phyloP scores from a whole-genome alignment of 2,329 filamentous ascomycete species.

The Neonectria faginata region DNA sequence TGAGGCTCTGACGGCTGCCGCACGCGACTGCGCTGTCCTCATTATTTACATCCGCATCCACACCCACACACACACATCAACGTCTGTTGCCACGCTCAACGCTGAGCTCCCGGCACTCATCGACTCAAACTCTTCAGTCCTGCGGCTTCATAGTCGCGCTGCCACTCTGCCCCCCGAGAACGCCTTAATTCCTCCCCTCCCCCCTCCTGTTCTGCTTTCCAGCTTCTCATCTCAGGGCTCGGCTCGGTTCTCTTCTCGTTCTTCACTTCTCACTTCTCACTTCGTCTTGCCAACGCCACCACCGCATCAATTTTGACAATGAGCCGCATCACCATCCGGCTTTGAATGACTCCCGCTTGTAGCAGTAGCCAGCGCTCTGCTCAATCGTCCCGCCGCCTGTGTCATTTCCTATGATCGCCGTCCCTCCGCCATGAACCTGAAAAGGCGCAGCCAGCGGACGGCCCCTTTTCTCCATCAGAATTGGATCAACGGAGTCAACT shows the following conservation, averaged over 20 bases:
- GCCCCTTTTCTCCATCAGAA: slow-evolving; percentile 67
- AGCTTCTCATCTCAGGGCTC: slow-evolving; percentile 2
- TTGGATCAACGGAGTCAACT: slow-evolving; percentile 62
- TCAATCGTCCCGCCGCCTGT: slow-evolving; percentile 26
- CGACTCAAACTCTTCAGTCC: neutral
- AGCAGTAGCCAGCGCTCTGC: slow-evolving; percentile 28
- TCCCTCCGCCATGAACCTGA: slow-evolving; percentile 61
- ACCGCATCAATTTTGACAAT: slow-evolving; percentile 36
- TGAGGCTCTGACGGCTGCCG: slow-evolving; percentile 13
- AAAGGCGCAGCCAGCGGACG: slow-evolving; percentile 60
- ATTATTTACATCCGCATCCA: slow-evolving; percentile 31
- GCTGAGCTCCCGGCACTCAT: slow-evolving; percentile 5
- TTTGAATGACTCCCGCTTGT: slow-evolving; percentile 36
- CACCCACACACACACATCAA: slow-evolving; percentile 8
- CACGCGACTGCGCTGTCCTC: slow-evolving; percentile 27
- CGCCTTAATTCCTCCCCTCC: neutral
- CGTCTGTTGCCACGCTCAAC: neutral
- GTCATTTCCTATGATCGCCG: slow-evolving; percentile 49
- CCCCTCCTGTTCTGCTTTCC: neutral
- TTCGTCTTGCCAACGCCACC: slow-evolving; percentile 35
- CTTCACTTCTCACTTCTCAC: slow-evolving; percentile 10
- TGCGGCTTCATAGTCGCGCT: neutral
- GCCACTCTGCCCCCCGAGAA: neutral
- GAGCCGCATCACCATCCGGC: slow-evolving; percentile 36
- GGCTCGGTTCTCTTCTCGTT: slow-evolving; percentile 14